A percentile compares a stretch with the other conserved stretches of the same genome.
These are phyloP conservation scores for Hevea brasiliensis DNA, from an alignment of 345 rosid species.

Conservation along the genomic window DNA sequence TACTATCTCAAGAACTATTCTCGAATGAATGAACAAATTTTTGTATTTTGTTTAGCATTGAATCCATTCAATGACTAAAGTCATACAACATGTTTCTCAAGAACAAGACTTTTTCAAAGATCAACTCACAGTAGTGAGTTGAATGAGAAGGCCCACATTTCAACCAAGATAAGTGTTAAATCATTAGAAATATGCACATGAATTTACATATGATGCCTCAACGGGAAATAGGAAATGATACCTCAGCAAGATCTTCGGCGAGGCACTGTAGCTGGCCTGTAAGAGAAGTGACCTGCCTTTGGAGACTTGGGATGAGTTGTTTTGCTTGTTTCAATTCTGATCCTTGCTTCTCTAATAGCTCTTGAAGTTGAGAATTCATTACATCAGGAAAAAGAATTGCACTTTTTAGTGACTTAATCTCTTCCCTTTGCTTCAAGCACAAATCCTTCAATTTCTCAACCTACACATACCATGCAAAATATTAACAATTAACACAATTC, in stretches of 20 bases:
- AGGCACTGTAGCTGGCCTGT: conserved; percentile 81
- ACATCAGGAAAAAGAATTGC: conserved; percentile 79
- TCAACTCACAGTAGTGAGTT: neutral
- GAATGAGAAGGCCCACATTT: neutral
- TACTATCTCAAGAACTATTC: neutral
- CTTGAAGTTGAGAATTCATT: conserved; percentile 57
- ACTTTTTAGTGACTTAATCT: conserved; percentile 71
- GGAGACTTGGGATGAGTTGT: conserved; percentile 72
- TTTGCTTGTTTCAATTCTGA: conserved; percentile 78
- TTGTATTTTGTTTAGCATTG: neutral
- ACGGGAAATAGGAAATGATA: conserved; percentile 10
- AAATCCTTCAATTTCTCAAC: conserved; percentile 89
- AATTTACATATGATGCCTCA: neutral
- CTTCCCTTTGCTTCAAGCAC: conserved; percentile 87
- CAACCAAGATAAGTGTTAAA: neutral
- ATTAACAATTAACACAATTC: neutral
- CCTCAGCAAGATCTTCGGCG: conserved; percentile 84
- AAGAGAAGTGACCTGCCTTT: conserved; percentile 82
- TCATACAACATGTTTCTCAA: neutral
- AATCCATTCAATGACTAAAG: neutral
- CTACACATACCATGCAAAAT: conserved; percentile 38
- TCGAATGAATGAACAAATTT: neutral
- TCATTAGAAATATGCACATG: neutral
- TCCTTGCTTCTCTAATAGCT: conserved; percentile 53
- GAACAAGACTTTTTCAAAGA: neutral